phyloP scores from a whole-genome alignment of 106 monocot genomes.

The Narthecium ossifragum region DNA sequence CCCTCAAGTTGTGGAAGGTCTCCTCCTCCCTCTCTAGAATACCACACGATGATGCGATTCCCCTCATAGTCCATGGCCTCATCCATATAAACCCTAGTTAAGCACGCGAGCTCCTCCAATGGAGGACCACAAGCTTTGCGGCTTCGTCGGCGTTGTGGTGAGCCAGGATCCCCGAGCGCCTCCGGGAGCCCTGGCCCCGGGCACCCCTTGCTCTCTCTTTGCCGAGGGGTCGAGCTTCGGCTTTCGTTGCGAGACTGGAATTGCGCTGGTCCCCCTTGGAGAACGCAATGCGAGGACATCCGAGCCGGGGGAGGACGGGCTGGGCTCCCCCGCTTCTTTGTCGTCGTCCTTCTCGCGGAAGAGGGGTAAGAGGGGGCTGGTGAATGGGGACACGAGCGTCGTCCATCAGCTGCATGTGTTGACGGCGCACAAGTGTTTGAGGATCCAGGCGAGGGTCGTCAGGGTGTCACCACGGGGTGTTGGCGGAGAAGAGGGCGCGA shows the following conservation, averaged over 20 bases:
- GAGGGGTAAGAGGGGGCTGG: conserved; percentile 29
- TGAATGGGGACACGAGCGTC: conserved; percentile 42
- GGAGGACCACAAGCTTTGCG: conserved; percentile 52
- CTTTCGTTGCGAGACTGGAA: conserved; percentile 30
- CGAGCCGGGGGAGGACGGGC: not conserved
- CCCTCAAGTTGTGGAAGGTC: too few species aligned
- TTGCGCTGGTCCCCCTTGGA: conserved; percentile 23
- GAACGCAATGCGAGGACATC: not conserved
- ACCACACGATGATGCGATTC: too few species aligned
- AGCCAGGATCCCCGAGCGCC: conserved; percentile 25
- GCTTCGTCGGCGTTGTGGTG: too few species aligned
- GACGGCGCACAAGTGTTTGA: conserved; percentile 23
- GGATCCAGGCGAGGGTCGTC: conserved; percentile 43
- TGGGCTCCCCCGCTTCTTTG: not conserved
- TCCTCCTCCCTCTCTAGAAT: too few species aligned
- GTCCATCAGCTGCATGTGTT: conserved; percentile 56
- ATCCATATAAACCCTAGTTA: too few species aligned
- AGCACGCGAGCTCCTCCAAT: too few species aligned
- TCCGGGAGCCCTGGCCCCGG: conserved; percentile 11
- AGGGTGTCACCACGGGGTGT: conserved; percentile 24
- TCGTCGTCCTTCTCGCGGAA: conserved; percentile 1
- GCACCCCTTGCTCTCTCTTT: conserved; percentile 32
- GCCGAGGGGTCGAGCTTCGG: conserved; percentile 22
- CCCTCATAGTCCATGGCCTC: too few species aligned
- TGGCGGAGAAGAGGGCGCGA: conserved; percentile 3